A percentile compares a stretch with the other conserved stretches of the same genome.
These are phyloP conservation scores for Hypoxylon sp. DNA, from an alignment of 2,329 filamentous ascomycete species.

Conservation along the genomic window DNA sequence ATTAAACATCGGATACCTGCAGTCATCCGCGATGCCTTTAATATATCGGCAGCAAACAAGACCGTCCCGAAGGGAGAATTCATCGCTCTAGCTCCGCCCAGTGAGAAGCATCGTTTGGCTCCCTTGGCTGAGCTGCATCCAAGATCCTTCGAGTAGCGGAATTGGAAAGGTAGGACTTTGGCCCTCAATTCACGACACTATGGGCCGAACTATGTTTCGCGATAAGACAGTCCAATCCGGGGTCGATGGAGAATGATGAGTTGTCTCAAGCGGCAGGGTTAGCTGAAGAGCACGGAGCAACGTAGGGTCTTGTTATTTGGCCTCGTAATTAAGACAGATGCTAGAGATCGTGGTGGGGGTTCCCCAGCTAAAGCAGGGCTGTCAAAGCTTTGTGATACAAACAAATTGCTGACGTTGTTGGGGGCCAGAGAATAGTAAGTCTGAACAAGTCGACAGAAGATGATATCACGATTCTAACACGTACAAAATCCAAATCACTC, in stretches of 20 bases:
- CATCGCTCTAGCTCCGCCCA: constrained; percentile 46
- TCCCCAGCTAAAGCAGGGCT: constrained; percentile 12
- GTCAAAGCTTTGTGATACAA: constrained; percentile 42
- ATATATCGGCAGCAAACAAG: constrained; percentile 44
- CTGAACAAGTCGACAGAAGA: not conserved
- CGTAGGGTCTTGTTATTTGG: constrained; percentile 40
- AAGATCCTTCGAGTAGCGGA: constrained; percentile 25
- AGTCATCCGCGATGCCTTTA: constrained; percentile 36
- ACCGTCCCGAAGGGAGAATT: constrained; percentile 47
- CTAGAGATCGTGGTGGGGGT: constrained; percentile 28
- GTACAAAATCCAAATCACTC: constrained; percentile 1
- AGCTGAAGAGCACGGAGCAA: constrained; percentile 37
- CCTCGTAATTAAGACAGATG: constrained; percentile 25
- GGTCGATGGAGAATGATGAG: constrained; percentile 31
- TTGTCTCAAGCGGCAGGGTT: constrained; percentile 38
- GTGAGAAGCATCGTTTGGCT: constrained; percentile 46
- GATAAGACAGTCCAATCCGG: constrained; percentile 22
- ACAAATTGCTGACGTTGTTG: constrained; percentile 32
- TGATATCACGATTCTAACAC: constrained; percentile 6
- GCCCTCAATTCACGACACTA: constrained; percentile 32
- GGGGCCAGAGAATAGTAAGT: constrained; percentile 10
- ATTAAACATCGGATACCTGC: constrained; percentile 46
- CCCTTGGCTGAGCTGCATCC: constrained; percentile 30
- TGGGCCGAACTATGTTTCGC: constrained; percentile 26
- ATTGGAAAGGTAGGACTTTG: constrained; percentile 22